Evolutionary conservation across 2,329 filamentous ascomycete genomes (phyloP).

Genomic region (Graphilbum ipis-grandicollis): DNA sequence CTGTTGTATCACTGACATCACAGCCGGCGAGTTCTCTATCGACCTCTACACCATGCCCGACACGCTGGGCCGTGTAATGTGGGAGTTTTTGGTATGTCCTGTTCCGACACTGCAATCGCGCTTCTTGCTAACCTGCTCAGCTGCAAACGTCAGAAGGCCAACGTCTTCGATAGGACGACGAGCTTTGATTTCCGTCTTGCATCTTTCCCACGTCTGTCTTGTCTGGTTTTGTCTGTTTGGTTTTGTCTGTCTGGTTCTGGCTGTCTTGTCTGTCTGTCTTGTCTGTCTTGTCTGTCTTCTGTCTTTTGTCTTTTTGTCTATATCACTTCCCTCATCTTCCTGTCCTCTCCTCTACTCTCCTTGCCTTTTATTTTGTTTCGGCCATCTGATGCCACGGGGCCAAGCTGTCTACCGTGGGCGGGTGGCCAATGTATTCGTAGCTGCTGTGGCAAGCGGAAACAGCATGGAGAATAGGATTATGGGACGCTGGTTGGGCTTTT

Average conservation of each 20-base stretch:
- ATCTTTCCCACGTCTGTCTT: neutral
- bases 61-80: slow-evolving; percentile 74
- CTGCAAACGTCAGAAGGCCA: slow-evolving; percentile 4
- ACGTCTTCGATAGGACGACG: slow-evolving; percentile 2
- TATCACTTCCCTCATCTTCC: no score
- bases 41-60: slow-evolving; percentile 97
- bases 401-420: no score
- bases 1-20: no score
- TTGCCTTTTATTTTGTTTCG: no score
- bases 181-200: neutral
- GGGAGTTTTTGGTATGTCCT: slow-evolving; percentile 55
- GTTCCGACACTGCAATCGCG: no score
- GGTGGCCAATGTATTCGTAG: no score
- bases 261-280: neutral
- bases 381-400: no score
- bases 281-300: neutral
- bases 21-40: slow-evolving; percentile 91
- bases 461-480: no score
- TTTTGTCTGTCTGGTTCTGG: no score
- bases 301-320: neutral
- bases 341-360: no score
- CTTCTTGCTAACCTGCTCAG: neutral
- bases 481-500: no score
- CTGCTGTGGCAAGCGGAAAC: no score
- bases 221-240: neutral